Evolutionary conservation across 2,329 filamentous ascomycete species (phyloP), one percentile per base, ranked within the genome.

Genomic region (Ophiostoma piceae): DNA sequence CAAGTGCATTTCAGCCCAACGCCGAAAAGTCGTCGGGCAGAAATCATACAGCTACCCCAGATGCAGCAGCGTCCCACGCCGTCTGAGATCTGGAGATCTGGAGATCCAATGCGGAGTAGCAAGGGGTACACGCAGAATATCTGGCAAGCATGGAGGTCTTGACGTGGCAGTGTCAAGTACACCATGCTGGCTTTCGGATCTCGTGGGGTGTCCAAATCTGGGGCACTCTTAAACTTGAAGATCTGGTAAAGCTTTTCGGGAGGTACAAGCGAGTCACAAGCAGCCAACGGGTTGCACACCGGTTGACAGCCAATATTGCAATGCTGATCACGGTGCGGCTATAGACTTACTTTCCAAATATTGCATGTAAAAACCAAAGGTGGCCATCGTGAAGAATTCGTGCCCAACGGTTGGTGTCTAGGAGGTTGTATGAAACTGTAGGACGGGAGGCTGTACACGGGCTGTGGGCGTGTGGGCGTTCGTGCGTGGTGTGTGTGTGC

Each of bases 311-410:
- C 51, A 22, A 29, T 26, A 3, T 57, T 57, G 51, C n/a, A 57
- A 26, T 14, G 9, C 22, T 12, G 3, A 14, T 22, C 16, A 16
- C 12, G 14, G 16, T 2, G 57, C 12, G 41, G 14, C 47, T 35
- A 14, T 6, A 75, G 29, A 90, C 88, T 87, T 88, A 91, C 89
- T 90, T 78, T 90, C 87, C 74, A 91, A 83, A 78, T 91, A 91
- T 76, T 90, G 88, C 84, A 89, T 89, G 77, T 89, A 89, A 77
- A 88, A 89, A 73, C 87, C 87, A 75, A 72, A 72, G 2, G 82
- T 82, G 75, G 82, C 83, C 87, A 89, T 89, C 73, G 75, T 84
- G 22, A 26, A 26, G 4, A 19, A 19, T 26, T 32, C 4, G 22
- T 14, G 62, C 35, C 32, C 16, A 39, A 65, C 32, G 9, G 12